Base-by-base conservation (phyloP, 306 rosid genomes). In the Glycine tomentella region DNA sequence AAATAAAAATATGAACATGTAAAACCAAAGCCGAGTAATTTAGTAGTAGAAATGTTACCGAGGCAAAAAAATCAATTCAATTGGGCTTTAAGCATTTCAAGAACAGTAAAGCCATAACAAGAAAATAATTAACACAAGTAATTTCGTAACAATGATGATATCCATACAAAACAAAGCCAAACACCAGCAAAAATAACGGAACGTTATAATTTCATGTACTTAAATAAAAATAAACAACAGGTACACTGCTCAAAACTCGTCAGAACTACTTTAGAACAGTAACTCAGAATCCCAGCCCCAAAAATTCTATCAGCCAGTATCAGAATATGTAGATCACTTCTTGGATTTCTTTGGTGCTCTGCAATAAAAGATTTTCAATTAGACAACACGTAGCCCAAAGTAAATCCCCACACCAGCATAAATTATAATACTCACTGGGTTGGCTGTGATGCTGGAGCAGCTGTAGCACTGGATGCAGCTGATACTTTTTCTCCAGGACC, bases 281-380 rank as follows among this genome's bases (percentile, higher is more conserved):
- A 78, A 78, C 68, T 48, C 34, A 36, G 68, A 16, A 48, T 17
- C 64, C 53, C 77, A 11, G 74, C 72, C 75, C n/a, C 79, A 55
- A 63, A 42, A 36, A 80, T 59, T 85, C 45, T 38, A 49, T 63
- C 74, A 53, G 49, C 65, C 36, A 75, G 44, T 4, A 42, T 77
- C 87, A 58, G 62, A 72, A 38, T 65, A 65, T 15, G 70, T 69
- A 7, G 17, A 69, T 87, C 82, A 90, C 94, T 91, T 95, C 86
- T 91, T 95, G 36, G 94, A 69, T 75, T 91, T 91, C 89, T 95
- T 95, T 14, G 97, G 42, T 80, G 75, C 85, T 88, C 98, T 95
- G 97, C 87, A 77, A 63, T 10, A 40, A 48, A 15, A 63, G 8
- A 58, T 0, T 64, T 12, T 10, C 14, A 20, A 13, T 76, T 62